These are phyloP conservation scores for Phytophthora nicotianae DNA, from an alignment of 352 stramenopile genomes.

Conservation along the genomic window DNA sequence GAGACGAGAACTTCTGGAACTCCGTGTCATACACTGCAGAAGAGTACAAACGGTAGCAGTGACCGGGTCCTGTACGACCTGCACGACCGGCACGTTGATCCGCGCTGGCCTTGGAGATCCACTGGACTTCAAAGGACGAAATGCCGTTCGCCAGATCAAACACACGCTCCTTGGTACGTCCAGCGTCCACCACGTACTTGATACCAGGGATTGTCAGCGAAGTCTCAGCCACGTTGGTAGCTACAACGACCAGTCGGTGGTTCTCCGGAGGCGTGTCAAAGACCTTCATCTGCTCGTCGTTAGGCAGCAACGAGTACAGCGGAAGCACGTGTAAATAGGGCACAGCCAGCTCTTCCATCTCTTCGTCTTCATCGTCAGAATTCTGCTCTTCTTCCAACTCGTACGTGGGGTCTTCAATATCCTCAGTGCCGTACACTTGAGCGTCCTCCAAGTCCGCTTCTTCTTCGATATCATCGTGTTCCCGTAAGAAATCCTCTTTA, in stretches of 20 bases:
- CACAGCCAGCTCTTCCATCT: constrained; percentile 66
- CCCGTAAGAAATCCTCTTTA: constrained; percentile 60
- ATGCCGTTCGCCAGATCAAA: constrained; percentile 93
- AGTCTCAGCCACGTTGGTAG: constrained; percentile 99
- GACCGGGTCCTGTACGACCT: constrained; percentile 94
- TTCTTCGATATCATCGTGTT: constrained; percentile 88
- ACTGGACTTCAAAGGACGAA: constrained; percentile 94
- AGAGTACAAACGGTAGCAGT: constrained; percentile 99
- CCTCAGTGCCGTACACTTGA: constrained; percentile 60
- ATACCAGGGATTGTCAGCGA: constrained; percentile 95
- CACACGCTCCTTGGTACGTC: constrained; percentile 95
- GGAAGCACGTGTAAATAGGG: constrained; percentile 93
- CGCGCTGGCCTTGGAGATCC: constrained; percentile 86
- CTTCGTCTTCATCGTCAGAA: constrained; percentile 73
- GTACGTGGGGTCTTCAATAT: constrained; percentile 52
- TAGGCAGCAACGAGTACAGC: constrained; percentile 96
- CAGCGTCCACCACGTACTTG: constrained; percentile 98
- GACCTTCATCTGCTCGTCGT: constrained; percentile 95
- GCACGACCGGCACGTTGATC: constrained; percentile 95
- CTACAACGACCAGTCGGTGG: constrained; percentile 94
- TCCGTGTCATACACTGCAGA: constrained; percentile 96
- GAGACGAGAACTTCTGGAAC: constrained; percentile 90
- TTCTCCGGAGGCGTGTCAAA: constrained; percentile 88
- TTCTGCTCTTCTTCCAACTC: constrained; percentile 47
- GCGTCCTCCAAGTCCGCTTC: constrained; percentile 75